Evolutionary conservation across 768 basidiomycete genomes (phyloP), one percentile per base, ranked within the genome.

Genomic region (Leccinum rimulosum): DNA sequence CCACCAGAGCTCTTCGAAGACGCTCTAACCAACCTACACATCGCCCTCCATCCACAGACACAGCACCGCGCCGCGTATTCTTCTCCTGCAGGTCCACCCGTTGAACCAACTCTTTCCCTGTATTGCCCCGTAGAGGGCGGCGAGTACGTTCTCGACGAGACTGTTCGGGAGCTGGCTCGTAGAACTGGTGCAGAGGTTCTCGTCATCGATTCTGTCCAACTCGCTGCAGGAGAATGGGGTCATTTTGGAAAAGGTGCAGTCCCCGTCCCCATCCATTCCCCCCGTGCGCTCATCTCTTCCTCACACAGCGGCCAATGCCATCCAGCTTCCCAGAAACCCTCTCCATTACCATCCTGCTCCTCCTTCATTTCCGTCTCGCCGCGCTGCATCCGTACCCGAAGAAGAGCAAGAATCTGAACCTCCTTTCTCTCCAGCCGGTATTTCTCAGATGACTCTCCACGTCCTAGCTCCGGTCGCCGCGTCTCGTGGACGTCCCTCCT

Each of bases 151-250:
- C 79, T 95, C 22, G 88, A 90, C 67, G 83, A 85, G 19, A 90
- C 93, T 3, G 86, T 96, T 11, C 79, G 81, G 40, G 89, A 92
- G 69, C 74, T 95, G 62, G 93, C 91, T 6, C 80, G 82, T 51
- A 80, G 82, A 55, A 84, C 87, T 3, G 84, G 82, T 28, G 83
- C 93, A 19, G 95, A 97, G 62, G 86, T 97, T 11, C 79, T 95
- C 9, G 83, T 94, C 14, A 69, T 98, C 52, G 95, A 98, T 75
- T 78, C 88, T 3, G 85, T 88, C 9, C 90, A 95, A 59, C 77
- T 96, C 19, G 93, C 90, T 35, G 87, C 93, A 4, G 92, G 93
- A n/a, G 88, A 92, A 71, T 89, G 86, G 79, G 94, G 94, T 3
- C 78, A 81, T 19, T 93, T 93, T 70, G 93, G 94, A 28, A 82